Evolutionary conservation across 1,139 yeast species (phyloP), one percentile per base, ranked within the genome.

Genomic region (Candida anutae): DNA sequence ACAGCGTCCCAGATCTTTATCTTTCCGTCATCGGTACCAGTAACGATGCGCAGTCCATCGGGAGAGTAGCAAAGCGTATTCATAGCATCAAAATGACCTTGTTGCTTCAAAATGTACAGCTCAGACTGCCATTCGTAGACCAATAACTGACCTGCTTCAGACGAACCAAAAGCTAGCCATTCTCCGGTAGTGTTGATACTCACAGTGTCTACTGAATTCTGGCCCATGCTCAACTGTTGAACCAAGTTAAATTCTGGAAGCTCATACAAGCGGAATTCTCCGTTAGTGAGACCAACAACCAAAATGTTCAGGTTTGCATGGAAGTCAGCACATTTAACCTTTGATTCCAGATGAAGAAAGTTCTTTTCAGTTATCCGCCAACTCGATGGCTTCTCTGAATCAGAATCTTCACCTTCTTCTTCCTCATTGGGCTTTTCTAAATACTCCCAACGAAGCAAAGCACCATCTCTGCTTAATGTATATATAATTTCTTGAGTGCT

Each of bases 41-140:
- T 88, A 2, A 88, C 94, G 6, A 90, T 69, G 41, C 88, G 69
- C 3, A 94, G 74, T 0, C 98, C 98, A 56, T 93, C 99, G 0
- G 97, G 96, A 0, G 97, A 84, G 46, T 90, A 90, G 21, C 82
- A 75, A 27, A 88, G 55, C 11, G 87, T 69, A 47, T 87, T 90
- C 53, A 88, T 74, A 0, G 95, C 66, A 51, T 90, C 98, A 48
- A 84, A 90, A 55, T 90, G 98, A 9, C 98, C 96, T 54, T 93
- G 98, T 51, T 90, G 98, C 50, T 90, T 88, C 40, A 90, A 64
- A 25, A 90, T 81, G 50, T 90, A 90, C 0, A 96, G 84, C 53
- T 90, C 98, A 3, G 95, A 83, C 59, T 90, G 96, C 99, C 99
- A 90, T 64, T 90, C 99, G 64, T 94, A 90, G 0, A 90, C 98